Percentiles rank a stretch among this genome's conserved stretches.
These are phyloP conservation scores for Mycena haematopus DNA, from an alignment of 768 basidiomycete genomes.

Conservation along the genomic window DNA sequence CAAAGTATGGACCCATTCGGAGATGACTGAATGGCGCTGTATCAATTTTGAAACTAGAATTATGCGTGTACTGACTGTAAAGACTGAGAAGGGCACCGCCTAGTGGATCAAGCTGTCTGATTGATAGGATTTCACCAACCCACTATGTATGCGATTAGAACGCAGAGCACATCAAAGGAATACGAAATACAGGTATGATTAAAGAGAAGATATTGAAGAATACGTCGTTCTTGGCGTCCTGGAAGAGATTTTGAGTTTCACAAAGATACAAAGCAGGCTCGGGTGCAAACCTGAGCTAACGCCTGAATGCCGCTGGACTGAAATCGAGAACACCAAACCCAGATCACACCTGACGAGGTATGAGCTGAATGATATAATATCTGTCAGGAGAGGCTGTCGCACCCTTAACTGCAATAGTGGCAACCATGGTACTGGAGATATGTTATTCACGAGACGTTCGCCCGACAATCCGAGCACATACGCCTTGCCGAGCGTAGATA, in stretches of 20 bases:
- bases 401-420: conserved; percentile 26
- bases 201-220: conserved; percentile 32
- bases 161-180: background rate
- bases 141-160: conserved; percentile 16
- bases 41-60: background rate
- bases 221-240: conserved; percentile 31
- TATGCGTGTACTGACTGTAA: conserved; percentile 15
- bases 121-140: conserved; percentile 28
- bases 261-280: background rate
- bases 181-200: conserved; percentile 16
- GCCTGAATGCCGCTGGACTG: conserved; percentile 27
- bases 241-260: background rate
- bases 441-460: background rate
- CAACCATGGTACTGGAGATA: conserved; percentile 22
- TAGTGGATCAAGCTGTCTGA: conserved; percentile 29
- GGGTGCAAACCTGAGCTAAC: conserved; percentile 22
- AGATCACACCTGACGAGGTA: conserved; percentile 11
- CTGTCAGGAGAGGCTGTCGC: background rate
- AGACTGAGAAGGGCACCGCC: conserved; percentile 29
- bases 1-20: conserved; percentile 28
- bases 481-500: conserved; percentile 29
- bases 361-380: background rate
- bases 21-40: conserved; percentile 13
- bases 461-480: background rate
- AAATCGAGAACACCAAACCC: conserved; percentile 29